Evolutionary conservation across 331 rosid species (phyloP).

Genomic region (Phaseolus coccineus): DNA sequence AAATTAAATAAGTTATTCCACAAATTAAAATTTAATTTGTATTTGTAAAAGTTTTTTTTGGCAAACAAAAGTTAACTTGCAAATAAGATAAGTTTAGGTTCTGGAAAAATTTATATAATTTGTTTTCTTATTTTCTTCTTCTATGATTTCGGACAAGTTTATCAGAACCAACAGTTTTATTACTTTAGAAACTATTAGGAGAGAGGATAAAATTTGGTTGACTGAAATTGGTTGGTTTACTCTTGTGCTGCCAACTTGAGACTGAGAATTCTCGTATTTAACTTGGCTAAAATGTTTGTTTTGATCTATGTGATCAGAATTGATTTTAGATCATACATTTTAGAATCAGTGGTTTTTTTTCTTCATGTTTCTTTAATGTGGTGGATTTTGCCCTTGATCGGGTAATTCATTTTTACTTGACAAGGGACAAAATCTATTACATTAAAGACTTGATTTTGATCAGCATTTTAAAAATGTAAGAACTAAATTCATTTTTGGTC

Average conservation of each 20-base stretch:
- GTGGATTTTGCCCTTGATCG: not conserved
- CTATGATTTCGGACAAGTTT: not conserved
- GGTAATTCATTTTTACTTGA: not conserved
- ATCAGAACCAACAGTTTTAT: not conserved
- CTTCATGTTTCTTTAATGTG: not conserved
- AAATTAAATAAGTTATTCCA: too few species aligned
- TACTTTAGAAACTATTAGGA: not conserved
- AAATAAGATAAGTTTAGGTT: too few species aligned
- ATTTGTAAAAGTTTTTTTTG: too few species aligned
- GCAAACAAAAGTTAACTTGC: too few species aligned
- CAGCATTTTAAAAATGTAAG: not conserved
- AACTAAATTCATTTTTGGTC: not conserved
- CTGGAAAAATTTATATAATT: too few species aligned
- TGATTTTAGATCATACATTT: not conserved
- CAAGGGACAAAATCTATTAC: not conserved
- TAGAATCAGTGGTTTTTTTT: not conserved
- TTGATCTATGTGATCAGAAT: not conserved
- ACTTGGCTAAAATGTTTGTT: not conserved
- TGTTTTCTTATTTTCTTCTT: too few species aligned
- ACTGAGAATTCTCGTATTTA: slow-evolving; percentile 5
- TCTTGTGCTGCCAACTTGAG: not conserved
- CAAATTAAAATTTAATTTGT: too few species aligned
- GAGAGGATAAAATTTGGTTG: not conserved
- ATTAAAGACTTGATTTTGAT: too few species aligned
- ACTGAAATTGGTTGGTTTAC: not conserved